phyloP scores from a whole-genome alignment of 768 basidiomycete species.

The Gelatoporia subvermispora region DNA sequence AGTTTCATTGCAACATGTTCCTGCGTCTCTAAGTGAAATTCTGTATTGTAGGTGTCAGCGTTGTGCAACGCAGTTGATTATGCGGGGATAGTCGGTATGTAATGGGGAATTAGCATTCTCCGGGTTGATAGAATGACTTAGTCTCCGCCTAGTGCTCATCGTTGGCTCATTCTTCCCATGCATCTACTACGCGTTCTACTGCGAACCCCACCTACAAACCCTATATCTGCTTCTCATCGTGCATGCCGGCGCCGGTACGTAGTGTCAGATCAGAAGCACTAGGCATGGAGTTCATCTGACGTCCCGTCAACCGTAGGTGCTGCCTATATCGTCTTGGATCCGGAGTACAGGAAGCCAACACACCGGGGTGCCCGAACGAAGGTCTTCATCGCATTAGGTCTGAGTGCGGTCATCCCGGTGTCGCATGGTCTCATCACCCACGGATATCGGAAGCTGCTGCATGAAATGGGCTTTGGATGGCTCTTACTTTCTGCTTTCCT shows the following conservation, averaged over 20 bases:
- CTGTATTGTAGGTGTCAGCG: conserved; percentile 44
- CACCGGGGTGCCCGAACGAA: conserved; percentile 73
- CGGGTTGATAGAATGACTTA: conserved; percentile 1
- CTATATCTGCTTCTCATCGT: conserved; percentile 52
- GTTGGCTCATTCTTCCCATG: conserved; percentile 78
- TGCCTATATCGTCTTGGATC: conserved; percentile 72
- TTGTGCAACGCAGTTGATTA: conserved; percentile 70
- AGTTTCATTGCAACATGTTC: background rate
- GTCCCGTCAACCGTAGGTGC: conserved; percentile 43
- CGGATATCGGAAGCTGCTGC: conserved; percentile 48
- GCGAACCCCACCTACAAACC: conserved; percentile 47
- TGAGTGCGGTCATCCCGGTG: conserved; percentile 65
- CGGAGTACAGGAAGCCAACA: conserved; percentile 69
- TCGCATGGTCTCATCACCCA: conserved; percentile 57
- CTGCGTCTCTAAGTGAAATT: background rate
- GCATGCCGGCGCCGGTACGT: conserved; percentile 54
- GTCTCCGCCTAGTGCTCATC: conserved; percentile 42
- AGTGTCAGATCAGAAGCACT: conserved; percentile 7
- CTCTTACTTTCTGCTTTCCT: conserved; percentile 62
- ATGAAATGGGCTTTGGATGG: conserved; percentile 69
- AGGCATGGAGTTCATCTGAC: background rate
- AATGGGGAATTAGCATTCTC: background rate
- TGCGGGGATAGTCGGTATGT: conserved; percentile 68
- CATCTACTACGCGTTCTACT: conserved; percentile 77
- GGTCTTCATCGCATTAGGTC: conserved; percentile 76